Conservation (phyloP, 2,329 filamentous ascomycete species). For the Cytospora piceae region DNA sequence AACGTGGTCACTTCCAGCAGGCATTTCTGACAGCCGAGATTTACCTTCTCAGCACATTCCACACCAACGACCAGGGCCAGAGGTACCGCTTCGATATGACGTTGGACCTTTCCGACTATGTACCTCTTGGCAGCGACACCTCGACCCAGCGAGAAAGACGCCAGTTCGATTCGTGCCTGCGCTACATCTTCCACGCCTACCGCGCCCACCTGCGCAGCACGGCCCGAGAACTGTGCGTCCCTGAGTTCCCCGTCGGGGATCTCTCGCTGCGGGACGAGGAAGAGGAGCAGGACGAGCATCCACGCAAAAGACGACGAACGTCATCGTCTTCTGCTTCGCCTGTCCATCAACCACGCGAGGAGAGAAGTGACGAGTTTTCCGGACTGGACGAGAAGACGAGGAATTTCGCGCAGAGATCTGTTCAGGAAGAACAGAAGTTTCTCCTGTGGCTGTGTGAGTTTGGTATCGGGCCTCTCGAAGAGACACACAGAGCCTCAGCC, state of each 20-base stretch:
- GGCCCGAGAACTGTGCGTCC: neutral
- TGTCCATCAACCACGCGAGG: neutral
- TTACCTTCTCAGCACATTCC: slow-evolving; percentile 7
- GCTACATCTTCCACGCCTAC: slow-evolving; percentile 15
- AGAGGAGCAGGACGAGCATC: neutral
- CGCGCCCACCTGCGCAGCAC: neutral
- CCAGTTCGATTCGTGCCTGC: slow-evolving; percentile 7
- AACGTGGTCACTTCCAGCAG: neutral
- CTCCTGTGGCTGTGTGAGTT: slow-evolving; percentile 15
- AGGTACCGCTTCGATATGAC: slow-evolving; percentile 6
- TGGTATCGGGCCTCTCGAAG: neutral
- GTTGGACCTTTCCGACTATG: fast-evolving
- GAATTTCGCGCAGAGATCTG: neutral
- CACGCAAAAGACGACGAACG: neutral
- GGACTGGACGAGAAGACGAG: neutral
- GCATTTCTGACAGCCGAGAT: slow-evolving; percentile 6
- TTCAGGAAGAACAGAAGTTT: slow-evolving; percentile 6
- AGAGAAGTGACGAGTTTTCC: too few relatives aligned
- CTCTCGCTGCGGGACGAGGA: neutral
- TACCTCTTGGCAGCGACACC: neutral
- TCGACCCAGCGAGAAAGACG: neutral
- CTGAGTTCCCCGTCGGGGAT: neutral
- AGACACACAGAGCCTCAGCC: neutral
- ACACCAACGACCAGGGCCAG: neutral
- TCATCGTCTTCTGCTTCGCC: neutral